Base-by-base conservation (phyloP, 2,329 filamentous ascomycete genomes). In the Colletotrichum falcatum region DNA sequence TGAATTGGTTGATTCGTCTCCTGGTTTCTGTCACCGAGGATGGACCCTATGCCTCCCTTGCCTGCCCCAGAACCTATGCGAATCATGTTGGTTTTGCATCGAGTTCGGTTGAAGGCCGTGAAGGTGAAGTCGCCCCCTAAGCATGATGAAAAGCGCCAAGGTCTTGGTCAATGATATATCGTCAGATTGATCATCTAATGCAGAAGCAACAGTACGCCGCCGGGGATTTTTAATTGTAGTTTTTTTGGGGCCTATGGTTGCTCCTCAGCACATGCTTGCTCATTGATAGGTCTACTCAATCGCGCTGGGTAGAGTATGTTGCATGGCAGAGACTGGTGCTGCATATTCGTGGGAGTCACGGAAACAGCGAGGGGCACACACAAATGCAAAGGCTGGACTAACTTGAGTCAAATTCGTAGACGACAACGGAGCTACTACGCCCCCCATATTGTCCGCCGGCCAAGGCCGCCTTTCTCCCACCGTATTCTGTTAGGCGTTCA, bases 341-440 rank as follows among this genome's bases (percentile, higher is more conserved):
- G 33, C n/a, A n/a, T 20, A 61, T n/a, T 48, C 28, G 54, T 42
- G 26, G 26, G 26, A 7, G 44, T 65, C 42, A 61, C 35, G 23
- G 33, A 48, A 48, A 18, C 20, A 59, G 28, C 18, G 23, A 30
- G 55, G 42, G 18, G 35, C n/a, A n/a, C n/a, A 7, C 9, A 33
- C 20, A 16, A 30, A 39, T 39, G 46, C 5, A 20, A 44, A 53
- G 56, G 30, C 3, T 54, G 59, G 46, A 58, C 67, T 33, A 33
- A 53, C 20, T 70, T 39, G 53, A 65, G 62, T 70, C 61, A 70
- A 70, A 65, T 61, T 70, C 35, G 54, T 53, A 51, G 61, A 66
- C 48, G 53, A 71, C 61, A 66, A 63, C 28, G 56, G 61, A 62
- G 58, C 59, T 55, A 64, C 30, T 46, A 39, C 51, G 39, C 55